Percentiles rank a stretch among this genome's conserved stretches.
Conservation (phyloP, 2,329 filamentous ascomycete species). For the Talaromyces sp. region DNA sequence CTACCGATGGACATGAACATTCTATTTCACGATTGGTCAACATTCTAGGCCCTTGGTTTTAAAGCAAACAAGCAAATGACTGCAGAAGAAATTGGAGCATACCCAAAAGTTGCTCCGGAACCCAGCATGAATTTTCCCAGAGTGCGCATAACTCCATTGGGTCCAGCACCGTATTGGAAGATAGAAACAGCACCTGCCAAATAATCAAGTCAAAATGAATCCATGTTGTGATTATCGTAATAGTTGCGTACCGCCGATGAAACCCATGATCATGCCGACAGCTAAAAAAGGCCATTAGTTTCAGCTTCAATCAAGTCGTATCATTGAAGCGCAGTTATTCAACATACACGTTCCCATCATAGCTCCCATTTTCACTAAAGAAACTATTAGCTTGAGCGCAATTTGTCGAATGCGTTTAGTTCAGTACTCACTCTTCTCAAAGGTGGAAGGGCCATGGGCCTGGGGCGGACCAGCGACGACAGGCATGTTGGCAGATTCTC, state of each 20-base stretch:
- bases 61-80: background rate
- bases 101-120: conserved; percentile 95
- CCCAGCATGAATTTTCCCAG: conserved; percentile 95
- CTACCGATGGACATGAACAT: conserved; percentile 99
- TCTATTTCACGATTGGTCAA: conserved; percentile 33
- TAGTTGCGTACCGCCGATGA: conserved; percentile 76
- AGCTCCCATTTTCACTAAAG: conserved; percentile 89
- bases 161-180: conserved; percentile 88
- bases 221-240: too few relatives aligned
- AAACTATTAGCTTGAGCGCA: conserved; percentile 20
- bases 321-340: background rate
- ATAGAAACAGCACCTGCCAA: conserved; percentile 80
- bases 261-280: conserved; percentile 93
- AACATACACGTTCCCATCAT: conserved; percentile 96
- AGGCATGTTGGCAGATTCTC: conserved; percentile 46
- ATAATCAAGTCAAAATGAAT: conserved; percentile 16
- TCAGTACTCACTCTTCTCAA: conserved; percentile 64
- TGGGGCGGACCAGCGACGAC: conserved; percentile 53
- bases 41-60: background rate
- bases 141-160: conserved; percentile 90
- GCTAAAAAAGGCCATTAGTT: conserved; percentile 51
- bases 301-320: background rate
- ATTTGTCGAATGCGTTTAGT: background rate
- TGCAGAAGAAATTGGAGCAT: conserved; percentile 32
- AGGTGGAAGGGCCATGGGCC: conserved; percentile 60